A percentile compares a stretch with the other conserved stretches of the same genome.
phyloP scores from a whole-genome alignment of 139 green algal species.

The Pedinophyceae sp. region DNA sequence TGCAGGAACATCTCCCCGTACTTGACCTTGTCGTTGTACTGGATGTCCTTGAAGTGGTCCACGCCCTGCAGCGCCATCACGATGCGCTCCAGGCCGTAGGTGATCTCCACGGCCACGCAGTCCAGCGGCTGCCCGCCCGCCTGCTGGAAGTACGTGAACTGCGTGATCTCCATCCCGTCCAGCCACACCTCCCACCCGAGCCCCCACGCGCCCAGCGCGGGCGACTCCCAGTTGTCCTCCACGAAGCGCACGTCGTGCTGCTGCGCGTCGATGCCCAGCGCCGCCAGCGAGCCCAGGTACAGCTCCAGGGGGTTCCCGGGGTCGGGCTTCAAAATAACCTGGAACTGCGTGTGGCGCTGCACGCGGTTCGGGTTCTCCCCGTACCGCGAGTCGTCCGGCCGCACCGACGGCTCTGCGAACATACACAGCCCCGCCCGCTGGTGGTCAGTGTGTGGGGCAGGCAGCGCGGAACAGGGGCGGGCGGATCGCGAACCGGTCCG shows the following conservation, averaged over 20 bases:
- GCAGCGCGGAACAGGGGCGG: too few relatives aligned
- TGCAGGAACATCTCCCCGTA: conserved; percentile 98
- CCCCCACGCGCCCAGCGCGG: conserved; percentile 89
- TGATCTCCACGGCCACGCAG: conserved; percentile 89
- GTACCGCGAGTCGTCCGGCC: conserved; percentile 92
- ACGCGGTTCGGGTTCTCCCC: conserved; percentile 96
- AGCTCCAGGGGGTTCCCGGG: conserved; percentile 93
- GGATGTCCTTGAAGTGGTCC: conserved; percentile 96
- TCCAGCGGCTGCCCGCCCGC: conserved; percentile 50
- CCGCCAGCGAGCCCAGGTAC: conserved; percentile 76
- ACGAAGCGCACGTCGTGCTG: conserved; percentile 89
- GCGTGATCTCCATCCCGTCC: conserved; percentile 94
- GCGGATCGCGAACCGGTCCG: too few relatives aligned
- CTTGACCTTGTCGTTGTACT: conserved; percentile 53
- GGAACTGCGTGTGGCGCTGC: conserved; percentile 96
- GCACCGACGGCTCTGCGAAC: conserved; percentile 85
- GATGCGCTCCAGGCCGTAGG: conserved; percentile 95
- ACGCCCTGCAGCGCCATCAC: conserved; percentile 86
- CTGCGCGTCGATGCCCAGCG: conserved; percentile 73
- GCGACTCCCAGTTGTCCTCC: conserved; percentile 98
- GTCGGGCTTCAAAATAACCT: conserved; percentile 98
- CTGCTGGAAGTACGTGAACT: conserved; percentile 99
- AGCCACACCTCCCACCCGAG: conserved; percentile 95
- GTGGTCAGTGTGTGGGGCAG: too few relatives aligned
- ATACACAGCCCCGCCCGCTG: too few relatives aligned